These are phyloP conservation scores for Vigna mungo DNA, from an alignment of 306 rosid species.

Conservation along the genomic window DNA sequence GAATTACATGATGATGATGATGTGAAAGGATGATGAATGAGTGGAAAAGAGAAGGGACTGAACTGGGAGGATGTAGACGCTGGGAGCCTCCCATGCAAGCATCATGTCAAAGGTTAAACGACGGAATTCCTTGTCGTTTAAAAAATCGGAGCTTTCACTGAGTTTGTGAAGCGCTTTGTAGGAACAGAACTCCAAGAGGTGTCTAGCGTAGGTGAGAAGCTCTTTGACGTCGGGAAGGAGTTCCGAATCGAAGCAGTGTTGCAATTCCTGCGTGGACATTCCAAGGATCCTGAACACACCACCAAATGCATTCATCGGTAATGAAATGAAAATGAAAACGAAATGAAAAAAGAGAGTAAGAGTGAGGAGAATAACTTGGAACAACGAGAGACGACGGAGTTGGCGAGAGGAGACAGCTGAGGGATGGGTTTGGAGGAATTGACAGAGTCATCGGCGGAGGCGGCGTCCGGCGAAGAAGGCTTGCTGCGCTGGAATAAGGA, in stretches of 20 bases:
- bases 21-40: not conserved
- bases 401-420: constrained; percentile 82
- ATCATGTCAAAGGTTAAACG: constrained; percentile 83
- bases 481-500: constrained; percentile 62
- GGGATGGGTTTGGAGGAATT: constrained; percentile 67
- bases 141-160: constrained; percentile 54
- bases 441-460: constrained; percentile 32
- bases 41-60: not conserved
- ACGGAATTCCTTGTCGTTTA: constrained; percentile 68
- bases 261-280: constrained; percentile 66
- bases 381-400: constrained; percentile 82
- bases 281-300: constrained; percentile 65
- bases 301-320: not conserved
- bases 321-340: not conserved
- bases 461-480: constrained; percentile 30
- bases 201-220: constrained; percentile 70
- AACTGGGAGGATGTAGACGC: constrained; percentile 42
- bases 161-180: constrained; percentile 65
- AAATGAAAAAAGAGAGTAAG: not conserved
- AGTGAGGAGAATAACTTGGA: constrained; percentile 54
- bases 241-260: constrained; percentile 71
- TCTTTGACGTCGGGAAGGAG: constrained; percentile 66
- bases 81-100: constrained; percentile 96
- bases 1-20: not conserved
- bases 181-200: constrained; percentile 79